Base-by-base conservation (phyloP, 129 eudicot genomes). In the Flaveria trinervia region DNA sequence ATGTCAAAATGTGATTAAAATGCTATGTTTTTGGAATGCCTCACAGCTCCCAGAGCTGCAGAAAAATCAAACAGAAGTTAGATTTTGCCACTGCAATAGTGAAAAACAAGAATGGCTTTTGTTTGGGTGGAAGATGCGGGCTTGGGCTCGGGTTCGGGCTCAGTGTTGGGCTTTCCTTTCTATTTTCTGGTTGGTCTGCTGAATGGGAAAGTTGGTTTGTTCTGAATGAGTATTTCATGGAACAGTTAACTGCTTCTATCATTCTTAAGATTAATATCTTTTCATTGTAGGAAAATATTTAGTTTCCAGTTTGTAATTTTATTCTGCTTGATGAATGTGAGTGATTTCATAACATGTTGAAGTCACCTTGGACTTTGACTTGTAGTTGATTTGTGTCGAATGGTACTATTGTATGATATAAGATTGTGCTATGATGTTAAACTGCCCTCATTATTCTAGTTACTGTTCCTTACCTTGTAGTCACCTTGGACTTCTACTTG, bases 31-130 rank as follows among this genome's bases (percentile, higher is more conserved):
- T 74, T 80, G 51, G 64, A 65, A 44, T 73, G 25, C 49, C 44
- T 75, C 14, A 45, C 91, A 91, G 97, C 97, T 86, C 97, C 97
- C 18, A 83, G 97, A 83, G 91, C 88, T 28, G 62, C 74, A 82
- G 97, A 84, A 82, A 91, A 86, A 77, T 83, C 89, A 71, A 91
- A 86, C 87, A 74, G 84, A 59, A 86, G 81, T 82, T 88, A 88
- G 77, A 71, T 55, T 62, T 69, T 28, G 46, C 13, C 60, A 80
- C 73, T 78, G 65, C 28, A 65, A 33, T 69, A 46, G 25, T 54
- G 85, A 70, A 50, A 64, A 20, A 43, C 70, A 15, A 30, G 55
- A 39, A n/a, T 15, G 73, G 74, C 16, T 43, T 52, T 65, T 52
- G 62, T 33, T 43, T 49, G 74, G 80, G 11, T 36, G 51, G 76